Evolutionary conservation across 495 filamentous ascomycete genomes (phyloP).

Genomic region (Aspergillus cavernicola): DNA sequence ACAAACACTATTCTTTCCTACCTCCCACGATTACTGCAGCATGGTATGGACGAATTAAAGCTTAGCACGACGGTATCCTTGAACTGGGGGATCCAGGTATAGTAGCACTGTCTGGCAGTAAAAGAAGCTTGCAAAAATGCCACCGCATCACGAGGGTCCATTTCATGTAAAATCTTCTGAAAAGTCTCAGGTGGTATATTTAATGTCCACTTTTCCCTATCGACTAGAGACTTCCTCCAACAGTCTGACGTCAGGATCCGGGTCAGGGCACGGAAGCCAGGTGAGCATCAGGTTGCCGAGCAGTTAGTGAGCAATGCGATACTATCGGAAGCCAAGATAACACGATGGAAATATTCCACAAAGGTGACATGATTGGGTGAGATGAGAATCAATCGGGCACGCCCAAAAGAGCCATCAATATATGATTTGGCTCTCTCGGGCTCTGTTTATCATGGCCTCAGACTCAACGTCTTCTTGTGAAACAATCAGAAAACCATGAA

Average conservation of each 20-base stretch:
- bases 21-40: too few species aligned
- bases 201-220: constrained; percentile 10
- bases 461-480: not conserved
- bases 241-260: constrained; percentile 13
- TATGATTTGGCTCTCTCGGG: too few species aligned
- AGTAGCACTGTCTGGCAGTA: constrained; percentile 10
- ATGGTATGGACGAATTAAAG: too few species aligned
- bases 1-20: too few species aligned
- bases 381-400: too few species aligned
- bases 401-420: too few species aligned
- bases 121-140: constrained; percentile 17
- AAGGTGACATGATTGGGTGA: too few species aligned
- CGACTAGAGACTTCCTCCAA: constrained; percentile 8
- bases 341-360: too few species aligned
- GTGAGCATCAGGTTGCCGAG: constrained; percentile 14
- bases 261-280: constrained; percentile 13
- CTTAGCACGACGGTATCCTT: not conserved
- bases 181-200: constrained; percentile 11
- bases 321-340: constrained; percentile 4
- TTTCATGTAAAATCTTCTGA: constrained; percentile 7
- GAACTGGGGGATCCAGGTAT: constrained; percentile 10
- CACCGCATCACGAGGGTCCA: constrained; percentile 12
- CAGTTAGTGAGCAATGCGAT: constrained; percentile 4
- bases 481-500: too few species aligned
- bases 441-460: not conserved